Base-by-base conservation (phyloP, 345 rosid genomes). In the Citrus maxima region DNA sequence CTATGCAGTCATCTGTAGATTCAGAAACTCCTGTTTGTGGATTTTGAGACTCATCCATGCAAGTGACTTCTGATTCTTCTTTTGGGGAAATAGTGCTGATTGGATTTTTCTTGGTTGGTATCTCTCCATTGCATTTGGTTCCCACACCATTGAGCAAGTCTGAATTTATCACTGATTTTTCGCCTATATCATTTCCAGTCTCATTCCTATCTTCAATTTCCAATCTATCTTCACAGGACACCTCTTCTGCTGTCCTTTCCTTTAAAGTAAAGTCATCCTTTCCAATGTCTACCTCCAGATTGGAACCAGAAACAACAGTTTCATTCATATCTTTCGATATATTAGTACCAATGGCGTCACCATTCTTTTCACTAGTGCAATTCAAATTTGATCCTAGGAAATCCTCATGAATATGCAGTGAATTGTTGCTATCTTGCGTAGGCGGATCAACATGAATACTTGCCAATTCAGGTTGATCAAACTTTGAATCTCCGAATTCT, bases 361-460 rank as follows among this genome's bases (percentile, higher is more conserved):
- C 77, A 51, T 82, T 82, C 73, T 78, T 78, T 69, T 81, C 66
- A 58, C 24, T 35, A 54, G 21, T 21, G 70, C 62, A 32, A 66
- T 78, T 68, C 75, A 76, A 22, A 77, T 63, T 67, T 70, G 82
- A 65, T 78, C 42, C 77, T 14, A 62, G 51, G 60, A 34, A 49
- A 24, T 62, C 75, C 60, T 77, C 81, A 63, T 4, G 40, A 61
- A 40, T 38, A 65, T 22, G 58, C 6, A 12, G 27, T 18, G 67
- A 59, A 19, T 42, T 51, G 38, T 19, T 75, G 76, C 82, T 27
- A 32, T 69, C 25, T 68, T 75, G 32, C 30, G 32, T 69, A n/a
- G 63, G 60, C 59, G 54, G 67, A 16, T 69, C 65, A 27, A 60
- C 28, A 32, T 40, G 19, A 46, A 30, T n/a, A 67, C 69, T 34